These are phyloP conservation scores for Candida vaughaniae DNA, from an alignment of 805 yeast species.

Conservation along the genomic window DNA sequence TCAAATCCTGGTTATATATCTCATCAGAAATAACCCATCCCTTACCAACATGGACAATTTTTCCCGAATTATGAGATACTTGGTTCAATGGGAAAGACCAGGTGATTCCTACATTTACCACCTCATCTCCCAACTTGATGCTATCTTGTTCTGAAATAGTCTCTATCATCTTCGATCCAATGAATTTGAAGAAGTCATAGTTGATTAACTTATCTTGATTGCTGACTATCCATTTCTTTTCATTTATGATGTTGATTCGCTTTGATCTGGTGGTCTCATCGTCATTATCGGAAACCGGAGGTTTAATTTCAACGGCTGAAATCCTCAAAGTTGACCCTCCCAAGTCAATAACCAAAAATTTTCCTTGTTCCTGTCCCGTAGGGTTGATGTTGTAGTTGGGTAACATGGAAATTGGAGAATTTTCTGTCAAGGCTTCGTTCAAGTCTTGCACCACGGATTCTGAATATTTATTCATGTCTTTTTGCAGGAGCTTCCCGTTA, in stretches of 20 bases:
- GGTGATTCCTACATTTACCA: constrained; percentile 14
- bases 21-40: constrained; percentile 52
- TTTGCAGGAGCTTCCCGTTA: constrained; percentile 4
- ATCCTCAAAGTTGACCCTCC: constrained; percentile 58
- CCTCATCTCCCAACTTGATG: constrained; percentile 8
- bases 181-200: constrained; percentile 40
- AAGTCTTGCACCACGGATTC: constrained; percentile 22
- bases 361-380: constrained; percentile 36
- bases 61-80: constrained; percentile 41
- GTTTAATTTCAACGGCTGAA: constrained; percentile 31
- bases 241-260: constrained; percentile 27
- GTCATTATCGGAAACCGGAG: no score
- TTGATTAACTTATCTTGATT: constrained; percentile 41
- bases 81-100: constrained; percentile 51
- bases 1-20: constrained; percentile 40
- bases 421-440: constrained; percentile 26
- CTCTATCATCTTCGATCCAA: constrained; percentile 34
- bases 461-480: constrained; percentile 16
- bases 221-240: constrained; percentile 38
- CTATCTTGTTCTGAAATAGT: constrained; percentile 10
- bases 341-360: constrained; percentile 49
- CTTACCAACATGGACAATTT: constrained; percentile 56
- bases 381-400: constrained; percentile 40
- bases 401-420: constrained; percentile 36
- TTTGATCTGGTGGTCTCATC: constrained; percentile 14